Evolutionary conservation across 139 green algal species (phyloP).

Genomic region (Closterium sp.): DNA sequence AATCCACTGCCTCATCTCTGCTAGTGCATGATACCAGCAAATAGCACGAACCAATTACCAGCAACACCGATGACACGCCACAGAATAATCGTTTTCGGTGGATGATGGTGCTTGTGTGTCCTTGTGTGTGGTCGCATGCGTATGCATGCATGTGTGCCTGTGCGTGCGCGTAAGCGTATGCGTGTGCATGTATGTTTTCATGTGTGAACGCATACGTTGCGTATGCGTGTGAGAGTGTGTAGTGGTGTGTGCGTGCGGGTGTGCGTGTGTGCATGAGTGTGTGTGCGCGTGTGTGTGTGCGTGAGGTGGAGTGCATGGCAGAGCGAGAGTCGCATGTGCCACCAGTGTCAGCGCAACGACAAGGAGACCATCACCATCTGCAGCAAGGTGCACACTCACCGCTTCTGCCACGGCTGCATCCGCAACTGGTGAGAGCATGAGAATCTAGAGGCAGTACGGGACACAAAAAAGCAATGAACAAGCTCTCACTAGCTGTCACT

Average conservation of each 20-base stretch:
- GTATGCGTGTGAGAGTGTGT: background rate
- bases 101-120: no score
- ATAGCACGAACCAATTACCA: no score
- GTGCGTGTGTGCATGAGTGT: slow-evolving; percentile 10
- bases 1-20: no score
- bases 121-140: background rate
- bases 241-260: background rate
- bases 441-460: background rate
- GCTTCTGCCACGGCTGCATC: background rate
- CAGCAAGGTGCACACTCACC: background rate
- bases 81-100: no score
- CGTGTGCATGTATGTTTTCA: background rate
- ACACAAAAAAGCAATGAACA: background rate
- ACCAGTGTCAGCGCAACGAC: slow-evolving; percentile 32
- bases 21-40: no score
- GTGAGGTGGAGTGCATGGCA: background rate
- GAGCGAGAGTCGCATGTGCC: background rate
- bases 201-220: background rate
- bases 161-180: background rate
- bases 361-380: slow-evolving; percentile 6
- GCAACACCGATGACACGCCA: no score
- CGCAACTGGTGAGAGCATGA: background rate
- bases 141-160: background rate
- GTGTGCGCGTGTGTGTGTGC: slow-evolving; percentile 1
- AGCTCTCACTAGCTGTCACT: no score